Base-by-base conservation (phyloP, 129 eudicot species). In the Centaurea solstitialis region DNA sequence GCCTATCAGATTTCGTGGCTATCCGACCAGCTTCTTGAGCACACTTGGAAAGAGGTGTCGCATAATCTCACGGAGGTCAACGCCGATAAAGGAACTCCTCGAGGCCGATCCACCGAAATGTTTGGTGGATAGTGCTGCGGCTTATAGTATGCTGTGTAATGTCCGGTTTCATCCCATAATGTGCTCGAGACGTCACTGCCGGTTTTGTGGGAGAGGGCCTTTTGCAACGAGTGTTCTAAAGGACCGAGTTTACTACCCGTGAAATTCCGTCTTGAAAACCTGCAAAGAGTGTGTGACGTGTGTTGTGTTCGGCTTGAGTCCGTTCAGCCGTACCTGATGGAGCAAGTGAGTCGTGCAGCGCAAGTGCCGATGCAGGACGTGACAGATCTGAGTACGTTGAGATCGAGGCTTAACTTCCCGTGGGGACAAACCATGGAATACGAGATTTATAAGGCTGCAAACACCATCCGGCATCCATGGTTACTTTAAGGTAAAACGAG, bases 101-200 rank as follows among this genome's bases (percentile, higher is more conserved):
- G 93, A 87, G 76, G 80, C 88, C 0, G 91, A 89, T 6, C 93
- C 93, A 69, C 93, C 93, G 71, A 87, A 88, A 80, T 89, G 93
- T 91, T 28, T 89, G 80, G 84, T 91, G 71, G 91, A 89, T 61
- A 89, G 93, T 69, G 77, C 89, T 11, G 82, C 91, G 6, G 85
- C 91, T 21, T 78, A 87, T 41, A 87, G 93, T 76, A 89, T 89
- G 93, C 83, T 89, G 6, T 89, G 93, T 83, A 89, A 84, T 21
- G 86, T 81, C 65, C 84, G 91, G 47, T 89, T 89, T 23, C 93
- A 89, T 85, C 93, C 93, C 45, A 85, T 89, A 68, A 80, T 89
- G 82, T 87, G 93, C 53, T 89, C 91, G 3, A 85, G 93, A 71
- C 93, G 87, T 40, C 93, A 89, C 65, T 89, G 93, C 69, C 82